Evolutionary conservation across 495 filamentous ascomycete species (phyloP).

Genomic region (Platismatia glauca): DNA sequence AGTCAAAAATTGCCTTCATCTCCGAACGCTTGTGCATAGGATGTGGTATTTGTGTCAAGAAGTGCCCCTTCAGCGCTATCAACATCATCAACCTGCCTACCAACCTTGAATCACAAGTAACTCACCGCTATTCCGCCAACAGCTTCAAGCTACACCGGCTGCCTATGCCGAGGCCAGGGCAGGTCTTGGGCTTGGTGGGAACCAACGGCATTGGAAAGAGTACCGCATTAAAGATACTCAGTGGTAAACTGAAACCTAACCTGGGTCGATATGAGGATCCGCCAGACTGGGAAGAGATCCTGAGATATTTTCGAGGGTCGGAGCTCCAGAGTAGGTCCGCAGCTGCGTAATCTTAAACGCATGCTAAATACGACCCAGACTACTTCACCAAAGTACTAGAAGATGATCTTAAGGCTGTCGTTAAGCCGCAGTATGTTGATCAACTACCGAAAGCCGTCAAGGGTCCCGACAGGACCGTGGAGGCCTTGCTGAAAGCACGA

Average conservation of each 20-base stretch:
- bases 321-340: conserved; percentile 77
- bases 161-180: conserved; percentile 88
- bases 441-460: conserved; percentile 90
- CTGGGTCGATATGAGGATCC: conserved; percentile 90
- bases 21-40: conserved; percentile 92
- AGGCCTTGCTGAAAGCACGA: conserved; percentile 63
- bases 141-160: conserved; percentile 98
- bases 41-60: conserved; percentile 98
- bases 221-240: conserved; percentile 94
- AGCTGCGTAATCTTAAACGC: neutral
- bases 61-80: conserved; percentile 98
- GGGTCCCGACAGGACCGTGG: conserved; percentile 64
- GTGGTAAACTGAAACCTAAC: conserved; percentile 96
- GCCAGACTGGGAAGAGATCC: conserved; percentile 97
- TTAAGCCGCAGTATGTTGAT: conserved; percentile 98
- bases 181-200: conserved; percentile 93
- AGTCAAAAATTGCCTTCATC: conserved; percentile 96
- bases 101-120: conserved; percentile 94
- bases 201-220: conserved; percentile 99
- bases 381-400: conserved; percentile 98
- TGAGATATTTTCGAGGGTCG: conserved; percentile 95
- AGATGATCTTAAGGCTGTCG: conserved; percentile 90
- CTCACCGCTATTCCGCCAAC: conserved; percentile 96
- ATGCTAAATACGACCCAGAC: conserved; percentile 43
- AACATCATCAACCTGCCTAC: conserved; percentile 99